phyloP scores from a whole-genome alignment of 179 eudicot genomes.

The Beta corolliflora region DNA sequence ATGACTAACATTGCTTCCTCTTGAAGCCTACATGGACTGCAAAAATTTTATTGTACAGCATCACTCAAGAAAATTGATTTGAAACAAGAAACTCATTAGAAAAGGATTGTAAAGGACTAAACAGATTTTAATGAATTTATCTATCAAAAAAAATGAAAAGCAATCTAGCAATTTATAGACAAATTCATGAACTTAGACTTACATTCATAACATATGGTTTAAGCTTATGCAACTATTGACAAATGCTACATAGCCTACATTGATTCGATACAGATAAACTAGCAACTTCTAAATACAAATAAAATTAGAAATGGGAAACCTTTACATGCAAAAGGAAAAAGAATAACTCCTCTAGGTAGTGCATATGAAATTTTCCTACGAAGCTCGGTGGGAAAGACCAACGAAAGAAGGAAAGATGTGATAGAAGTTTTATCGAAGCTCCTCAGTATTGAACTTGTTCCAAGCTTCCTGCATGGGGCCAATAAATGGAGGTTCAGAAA shows the following conservation, averaged over 20 bases:
- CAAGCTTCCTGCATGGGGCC: slow-evolving; percentile 45
- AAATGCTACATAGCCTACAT: background rate
- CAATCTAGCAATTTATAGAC: too few species aligned
- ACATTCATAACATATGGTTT: background rate
- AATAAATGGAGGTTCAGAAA: background rate
- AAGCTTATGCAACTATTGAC: background rate
- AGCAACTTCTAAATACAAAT: background rate
- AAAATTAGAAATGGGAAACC: background rate
- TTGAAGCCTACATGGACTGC: too few species aligned
- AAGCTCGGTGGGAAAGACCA: background rate
- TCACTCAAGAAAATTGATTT: too few species aligned
- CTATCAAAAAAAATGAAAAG: too few species aligned
- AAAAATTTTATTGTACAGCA: too few species aligned
- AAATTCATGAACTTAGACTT: too few species aligned
- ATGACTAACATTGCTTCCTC: too few species aligned
- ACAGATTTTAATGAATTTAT: too few species aligned
- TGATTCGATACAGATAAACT: background rate
- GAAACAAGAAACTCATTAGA: too few species aligned
- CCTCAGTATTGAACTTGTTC: slow-evolving; percentile 72
- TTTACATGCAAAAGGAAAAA: slow-evolving; percentile 18
- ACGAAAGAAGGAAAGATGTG: background rate
- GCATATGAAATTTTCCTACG: slow-evolving; percentile 1
- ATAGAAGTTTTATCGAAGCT: slow-evolving; percentile 35
- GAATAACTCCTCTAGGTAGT: background rate
- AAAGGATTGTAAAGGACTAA: too few species aligned